Evolutionary conservation across 2,329 filamentous ascomycete species (phyloP).

Genomic region (Allantophomopsis cytisporea): DNA sequence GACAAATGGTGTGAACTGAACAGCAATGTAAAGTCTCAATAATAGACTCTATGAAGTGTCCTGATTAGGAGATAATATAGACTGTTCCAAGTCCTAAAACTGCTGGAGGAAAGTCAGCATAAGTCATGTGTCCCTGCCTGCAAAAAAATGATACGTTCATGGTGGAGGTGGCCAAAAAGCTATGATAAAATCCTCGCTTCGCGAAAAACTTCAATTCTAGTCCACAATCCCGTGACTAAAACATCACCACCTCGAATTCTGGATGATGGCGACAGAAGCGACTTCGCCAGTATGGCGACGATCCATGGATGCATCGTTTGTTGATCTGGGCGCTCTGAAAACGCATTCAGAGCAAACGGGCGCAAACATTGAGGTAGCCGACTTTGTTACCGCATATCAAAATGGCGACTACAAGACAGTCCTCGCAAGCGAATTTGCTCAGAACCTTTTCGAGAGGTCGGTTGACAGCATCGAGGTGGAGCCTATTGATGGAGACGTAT

Average conservation of each 20-base stretch:
- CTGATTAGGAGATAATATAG: too few species aligned
- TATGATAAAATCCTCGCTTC: neutral
- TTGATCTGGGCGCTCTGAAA: conserved; percentile 14
- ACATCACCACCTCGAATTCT: neutral
- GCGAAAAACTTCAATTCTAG: neutral
- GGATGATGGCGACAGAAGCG: neutral
- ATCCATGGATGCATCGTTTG: conserved; percentile 12
- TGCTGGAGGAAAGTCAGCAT: too few species aligned
- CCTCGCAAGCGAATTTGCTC: conserved; percentile 12
- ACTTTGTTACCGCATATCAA: conserved; percentile 11
- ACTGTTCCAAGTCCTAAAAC: too few species aligned
- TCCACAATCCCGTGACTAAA: neutral
- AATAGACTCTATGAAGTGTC: too few species aligned
- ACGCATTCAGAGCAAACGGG: conserved; percentile 2
- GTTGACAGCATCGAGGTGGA: conserved; percentile 2
- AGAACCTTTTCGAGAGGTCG: conserved; percentile 10
- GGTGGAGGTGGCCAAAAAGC: too few species aligned
- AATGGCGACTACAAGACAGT: conserved; percentile 16
- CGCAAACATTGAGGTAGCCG: conserved; percentile 5
- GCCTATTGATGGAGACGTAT: neutral
- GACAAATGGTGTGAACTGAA: too few species aligned
- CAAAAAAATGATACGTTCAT: too few species aligned
- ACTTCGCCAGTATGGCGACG: neutral
- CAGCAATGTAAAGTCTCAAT: too few species aligned
- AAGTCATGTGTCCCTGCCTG: too few species aligned